Percentiles rank a stretch among this genome's conserved stretches.
phyloP scores from a whole-genome alignment of 805 yeast genomes.

The Wickerhamomyces mucosus region DNA sequence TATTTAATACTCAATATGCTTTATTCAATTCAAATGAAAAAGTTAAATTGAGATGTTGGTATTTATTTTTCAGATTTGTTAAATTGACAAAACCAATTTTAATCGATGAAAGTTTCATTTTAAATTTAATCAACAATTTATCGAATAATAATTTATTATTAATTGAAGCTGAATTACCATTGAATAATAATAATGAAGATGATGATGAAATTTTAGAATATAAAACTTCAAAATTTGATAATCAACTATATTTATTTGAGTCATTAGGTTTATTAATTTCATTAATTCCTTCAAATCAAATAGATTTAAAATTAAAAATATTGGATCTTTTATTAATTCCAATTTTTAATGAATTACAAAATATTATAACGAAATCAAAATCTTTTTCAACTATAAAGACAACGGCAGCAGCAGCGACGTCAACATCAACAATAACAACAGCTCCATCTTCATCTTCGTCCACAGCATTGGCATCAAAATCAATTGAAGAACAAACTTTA shows the following conservation, averaged over 20 bases:
- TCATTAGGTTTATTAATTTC: slow-evolving; percentile 72
- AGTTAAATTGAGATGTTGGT: slow-evolving; percentile 86
- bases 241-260: slow-evolving; percentile 79
- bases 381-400: too few species aligned
- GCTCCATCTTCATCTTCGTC: too few species aligned
- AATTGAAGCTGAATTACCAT: slow-evolving; percentile 45
- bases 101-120: slow-evolving; percentile 39
- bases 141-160: slow-evolving; percentile 44
- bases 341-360: slow-evolving; percentile 60
- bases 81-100: slow-evolving; percentile 64
- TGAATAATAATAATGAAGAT: slow-evolving; percentile 42
- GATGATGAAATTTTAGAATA: slow-evolving; percentile 40
- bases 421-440: too few species aligned
- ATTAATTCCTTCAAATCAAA: slow-evolving; percentile 35
- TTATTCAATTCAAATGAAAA: slow-evolving; percentile 64
- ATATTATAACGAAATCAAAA: slow-evolving; percentile 39
- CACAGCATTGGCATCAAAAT: too few species aligned
- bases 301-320: slow-evolving; percentile 30
- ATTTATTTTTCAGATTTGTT: slow-evolving; percentile 73
- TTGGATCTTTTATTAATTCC: slow-evolving; percentile 68
- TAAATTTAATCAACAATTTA: slow-evolving; percentile 49
- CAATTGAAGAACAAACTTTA: slow-evolving; percentile 28
- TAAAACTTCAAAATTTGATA: slow-evolving; percentile 51
- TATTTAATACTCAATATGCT: slow-evolving; percentile 69
- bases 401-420: too few species aligned